Evolutionary conservation across 2,329 filamentous ascomycete genomes (phyloP).

Genomic region (Corinectria fuckeliana): DNA sequence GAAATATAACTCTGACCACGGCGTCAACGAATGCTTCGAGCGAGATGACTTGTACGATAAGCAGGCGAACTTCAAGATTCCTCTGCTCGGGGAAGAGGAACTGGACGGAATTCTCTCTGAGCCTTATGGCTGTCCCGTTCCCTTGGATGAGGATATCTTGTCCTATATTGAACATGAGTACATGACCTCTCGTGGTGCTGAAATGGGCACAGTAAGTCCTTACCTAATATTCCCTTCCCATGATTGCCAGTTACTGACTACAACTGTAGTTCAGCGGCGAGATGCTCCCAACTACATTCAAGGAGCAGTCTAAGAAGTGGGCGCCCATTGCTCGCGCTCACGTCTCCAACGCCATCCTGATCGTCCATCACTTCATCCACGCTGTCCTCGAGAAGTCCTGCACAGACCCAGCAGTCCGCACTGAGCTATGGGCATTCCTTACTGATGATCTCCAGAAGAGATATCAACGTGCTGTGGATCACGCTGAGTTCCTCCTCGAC

Average conservation of each 20-base stretch:
- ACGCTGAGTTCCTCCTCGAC: constrained; percentile 58
- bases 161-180: constrained; percentile 46
- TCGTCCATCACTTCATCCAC: constrained; percentile 61
- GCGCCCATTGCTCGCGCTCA: constrained; percentile 53
- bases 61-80: constrained; percentile 12
- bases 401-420: constrained; percentile 49
- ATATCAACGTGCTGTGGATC: constrained; percentile 56
- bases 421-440: constrained; percentile 53
- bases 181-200: constrained; percentile 52
- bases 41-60: constrained; percentile 26
- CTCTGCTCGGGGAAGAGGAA: constrained; percentile 14
- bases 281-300: constrained; percentile 55
- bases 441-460: constrained; percentile 50
- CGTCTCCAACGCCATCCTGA: constrained; percentile 55
- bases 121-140: constrained; percentile 21
- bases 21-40: not conserved
- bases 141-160: constrained; percentile 45
- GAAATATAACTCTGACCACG: not conserved
- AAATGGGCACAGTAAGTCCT: constrained; percentile 57
- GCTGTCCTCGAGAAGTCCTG: constrained; percentile 51
- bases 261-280: constrained; percentile 41
- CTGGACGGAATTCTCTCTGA: constrained; percentile 39
- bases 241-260: not conserved
- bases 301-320: constrained; percentile 63
- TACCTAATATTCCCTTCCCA: not conserved